Evolutionary conservation across 2,329 filamentous ascomycete species (phyloP), one percentile per base, ranked within the genome.

Genomic region (Sordariomycetes sp.): DNA sequence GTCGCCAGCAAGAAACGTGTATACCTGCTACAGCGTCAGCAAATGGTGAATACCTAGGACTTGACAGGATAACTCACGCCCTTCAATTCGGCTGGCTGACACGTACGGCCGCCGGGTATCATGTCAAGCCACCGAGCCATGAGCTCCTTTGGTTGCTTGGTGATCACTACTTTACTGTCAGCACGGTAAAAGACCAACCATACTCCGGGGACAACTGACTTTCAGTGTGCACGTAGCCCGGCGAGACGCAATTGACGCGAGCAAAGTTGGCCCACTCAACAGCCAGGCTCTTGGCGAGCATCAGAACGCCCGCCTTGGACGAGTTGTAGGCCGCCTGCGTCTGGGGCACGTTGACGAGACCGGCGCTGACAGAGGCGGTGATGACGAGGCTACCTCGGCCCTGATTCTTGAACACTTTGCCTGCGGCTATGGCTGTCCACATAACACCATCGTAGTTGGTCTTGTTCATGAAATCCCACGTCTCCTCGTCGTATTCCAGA

Each of bases 321-420:
- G 76, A 75, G 43, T 88, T 87, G 48, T 87, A 87, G 1, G 75
- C 72, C 1, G 64, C 66, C 47, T 87, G 82, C 0, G 81, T 79
- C 48, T 86, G 81, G 0, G 82, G 81, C 45, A 66, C 85, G 46
- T 85, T 86, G 24, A 61, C 57, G 12, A 67, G 48, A 12, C 58
- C 52, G 0, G 55, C 56, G 15, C 59, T 61, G 14, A 61, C 55
- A 19, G 45, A 60, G 4, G 51, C 62, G 10, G 50, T 65, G 46
- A 57, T 63, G 40, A 60, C 61, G 45, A 59, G 58, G 43, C 44
- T 58, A 2, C 46, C 54, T 18, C 52, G 54, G 3, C 39, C 46
- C 41, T 50, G 52, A 32, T 57, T 55, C 26, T 49, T 46, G 45
- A 61, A 53, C 10, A 59, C 47, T 21, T 51, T 49, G 6, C 53